phyloP scores from a whole-genome alignment of 305 asterid genomes.

The Rubia occidens region DNA sequence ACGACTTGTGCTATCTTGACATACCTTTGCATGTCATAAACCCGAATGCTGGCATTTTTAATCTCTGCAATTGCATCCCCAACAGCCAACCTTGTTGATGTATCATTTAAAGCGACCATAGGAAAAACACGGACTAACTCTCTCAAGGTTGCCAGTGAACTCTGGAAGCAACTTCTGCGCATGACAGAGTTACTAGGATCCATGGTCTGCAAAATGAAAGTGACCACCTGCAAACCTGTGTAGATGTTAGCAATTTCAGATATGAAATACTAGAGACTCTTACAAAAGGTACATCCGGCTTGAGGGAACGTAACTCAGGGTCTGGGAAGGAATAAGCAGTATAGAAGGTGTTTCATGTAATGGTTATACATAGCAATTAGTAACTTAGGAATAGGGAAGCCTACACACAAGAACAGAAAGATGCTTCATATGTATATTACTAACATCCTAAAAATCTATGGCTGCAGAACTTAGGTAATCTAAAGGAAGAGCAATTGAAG shows the following conservation, averaged over 20 bases:
- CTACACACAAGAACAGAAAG: background rate
- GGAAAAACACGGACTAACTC: conserved; percentile 84
- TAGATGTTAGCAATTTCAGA: conserved; percentile 51
- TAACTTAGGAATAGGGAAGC: background rate
- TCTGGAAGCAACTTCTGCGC: conserved; percentile 69
- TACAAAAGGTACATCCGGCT: background rate
- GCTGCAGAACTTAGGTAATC: background rate
- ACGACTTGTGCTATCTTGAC: background rate
- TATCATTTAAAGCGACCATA: conserved; percentile 71
- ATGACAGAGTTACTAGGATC: conserved; percentile 85
- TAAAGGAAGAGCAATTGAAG: background rate
- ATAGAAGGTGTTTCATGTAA: background rate
- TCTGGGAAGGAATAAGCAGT: background rate
- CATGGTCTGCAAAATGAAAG: conserved; percentile 86
- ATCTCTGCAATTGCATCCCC: conserved; percentile 90
- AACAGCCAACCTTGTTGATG: conserved; percentile 77
- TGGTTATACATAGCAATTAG: background rate
- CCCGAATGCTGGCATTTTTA: conserved; percentile 56
- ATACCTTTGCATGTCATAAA: conserved; percentile 95
- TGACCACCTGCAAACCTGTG: conserved; percentile 92
- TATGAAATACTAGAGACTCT: background rate
- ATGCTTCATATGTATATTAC: background rate
- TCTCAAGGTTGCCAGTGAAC: conserved; percentile 65
- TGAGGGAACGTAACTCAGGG: background rate
- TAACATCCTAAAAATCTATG: background rate